phyloP scores from a whole-genome alignment of 176 grass and related monocot species.

The Chrysopogon serrulatus region DNA sequence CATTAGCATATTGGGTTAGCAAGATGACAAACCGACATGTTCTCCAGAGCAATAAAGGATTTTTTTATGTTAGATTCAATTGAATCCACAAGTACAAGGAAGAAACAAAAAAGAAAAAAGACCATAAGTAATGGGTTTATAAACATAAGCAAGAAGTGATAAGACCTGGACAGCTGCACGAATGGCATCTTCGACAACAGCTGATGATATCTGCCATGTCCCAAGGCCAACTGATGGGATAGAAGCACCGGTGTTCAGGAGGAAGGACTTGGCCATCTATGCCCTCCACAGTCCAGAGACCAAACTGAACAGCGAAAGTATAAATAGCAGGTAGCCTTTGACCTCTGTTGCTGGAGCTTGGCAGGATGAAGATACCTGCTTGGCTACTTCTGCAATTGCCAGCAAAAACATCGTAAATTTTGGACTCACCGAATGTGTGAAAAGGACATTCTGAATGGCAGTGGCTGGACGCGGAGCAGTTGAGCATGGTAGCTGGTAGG shows the following conservation, averaged over 20 bases:
- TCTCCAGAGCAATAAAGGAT: background rate
- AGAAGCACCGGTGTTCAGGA: conserved; percentile 38
- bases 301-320: background rate
- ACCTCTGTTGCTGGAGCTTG: background rate
- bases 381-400: background rate
- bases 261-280: conserved; percentile 16
- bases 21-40: background rate
- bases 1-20: background rate
- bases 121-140: background rate
- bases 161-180: conserved; percentile 45
- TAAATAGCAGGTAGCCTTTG: background rate
- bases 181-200: conserved; percentile 36
- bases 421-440: background rate
- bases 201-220: conserved; percentile 45
- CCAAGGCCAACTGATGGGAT: conserved; percentile 58
- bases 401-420: background rate
- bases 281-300: background rate
- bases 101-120: background rate
- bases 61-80: background rate
- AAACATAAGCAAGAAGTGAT: background rate
- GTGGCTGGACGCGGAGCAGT: background rate
- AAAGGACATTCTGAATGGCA: background rate
- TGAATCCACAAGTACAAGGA: background rate
- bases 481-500: background rate
- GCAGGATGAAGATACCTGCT: background rate